Base-by-base conservation (phyloP, 257 asterid genomes). In the Leonotis leonurus region DNA sequence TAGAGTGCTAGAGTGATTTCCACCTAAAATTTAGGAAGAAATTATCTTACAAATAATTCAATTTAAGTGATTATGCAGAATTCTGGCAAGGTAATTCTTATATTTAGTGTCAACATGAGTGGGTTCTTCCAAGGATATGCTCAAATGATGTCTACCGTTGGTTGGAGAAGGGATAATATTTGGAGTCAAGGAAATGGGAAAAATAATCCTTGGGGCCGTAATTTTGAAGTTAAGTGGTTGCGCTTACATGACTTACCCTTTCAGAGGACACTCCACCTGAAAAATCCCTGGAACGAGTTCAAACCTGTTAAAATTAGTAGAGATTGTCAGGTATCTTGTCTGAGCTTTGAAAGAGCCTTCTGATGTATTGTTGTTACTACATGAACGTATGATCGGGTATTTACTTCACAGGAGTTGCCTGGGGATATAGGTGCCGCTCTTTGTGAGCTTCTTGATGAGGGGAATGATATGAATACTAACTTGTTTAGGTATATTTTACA, bases 51-150 rank as follows among this genome's bases (percentile, higher is more conserved):
- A 65, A 55, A 71, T 80, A 72, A 80, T 71, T 32, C 65, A 65
- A 11, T 62, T 61, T 64, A 77, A 80, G 86, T 77, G 78, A 74
- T 75, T 67, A 66, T 87, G 91, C 95, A 91, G 98, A 91, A 77
- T 72, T 84, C 95, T 71, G 80, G 90, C 76, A 91, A 86, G 82
- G 98, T 91, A 59, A 88, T 91, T 81, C 84, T 91, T 68, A 86
- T 91, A 73, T 91, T 88, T 77, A 91, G 98, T 78, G 98, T 91
- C 84, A 91, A 91, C 85, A 78, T 77, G 94, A 91, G 98, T 80
- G 95, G 95, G 33, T 88, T 78, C 87, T 91, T 91, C 83, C 98
- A 91, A 91, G 98, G 98, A n/a, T 91, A 91, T 69, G 98, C 97
- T 53, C 80, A 91, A 79, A 91, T 91, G 98, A 75, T 71, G 76